A percentile compares a stretch with the other conserved stretches of the same genome.
These are phyloP conservation scores for Neodidymelliopsis sp. DNA, from an alignment of 2,329 filamentous ascomycete species.

Conservation along the genomic window DNA sequence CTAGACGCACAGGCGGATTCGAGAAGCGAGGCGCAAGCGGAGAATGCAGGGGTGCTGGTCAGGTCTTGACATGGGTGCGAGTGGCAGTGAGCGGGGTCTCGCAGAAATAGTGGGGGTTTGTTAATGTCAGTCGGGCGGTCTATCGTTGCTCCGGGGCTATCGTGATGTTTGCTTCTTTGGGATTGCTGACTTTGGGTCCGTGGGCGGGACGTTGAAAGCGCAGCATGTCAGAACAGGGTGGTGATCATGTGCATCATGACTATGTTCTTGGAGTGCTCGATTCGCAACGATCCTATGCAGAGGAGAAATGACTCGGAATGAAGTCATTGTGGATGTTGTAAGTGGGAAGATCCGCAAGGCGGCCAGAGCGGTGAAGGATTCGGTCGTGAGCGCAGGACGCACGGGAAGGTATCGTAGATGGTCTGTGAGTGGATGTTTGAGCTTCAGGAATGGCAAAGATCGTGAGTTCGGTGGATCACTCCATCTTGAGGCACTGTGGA, in stretches of 20 bases:
- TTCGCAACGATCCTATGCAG: not conserved
- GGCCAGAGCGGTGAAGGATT: constrained; percentile 2
- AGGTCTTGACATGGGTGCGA: constrained; percentile 1
- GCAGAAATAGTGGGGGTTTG: constrained; percentile 4
- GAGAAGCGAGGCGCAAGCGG: constrained; percentile 16
- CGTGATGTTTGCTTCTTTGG: constrained; percentile 18
- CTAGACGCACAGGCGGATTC: not conserved
- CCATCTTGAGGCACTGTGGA: too few relatives aligned
- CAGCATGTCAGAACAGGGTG: not conserved
- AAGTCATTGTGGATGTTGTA: constrained; percentile 1
- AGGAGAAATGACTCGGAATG: not conserved
- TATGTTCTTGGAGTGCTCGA: not conserved
- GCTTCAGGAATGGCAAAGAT: not conserved
- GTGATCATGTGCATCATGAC: not conserved
- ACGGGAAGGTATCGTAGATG: not conserved
- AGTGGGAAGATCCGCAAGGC: constrained; percentile 1
- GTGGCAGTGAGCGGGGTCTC: constrained; percentile 5
- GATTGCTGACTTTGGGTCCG: too few relatives aligned
- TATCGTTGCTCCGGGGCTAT: not conserved
- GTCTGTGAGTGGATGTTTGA: not conserved
- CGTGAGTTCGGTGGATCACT: not conserved
- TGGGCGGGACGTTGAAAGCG: constrained; percentile 11
- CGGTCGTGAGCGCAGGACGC: not conserved
- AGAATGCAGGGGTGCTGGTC: constrained; percentile 1
- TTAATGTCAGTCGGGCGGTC: not conserved